Conservation (phyloP, 495 filamentous ascomycete species). For the Wilcoxina mikolae region DNA sequence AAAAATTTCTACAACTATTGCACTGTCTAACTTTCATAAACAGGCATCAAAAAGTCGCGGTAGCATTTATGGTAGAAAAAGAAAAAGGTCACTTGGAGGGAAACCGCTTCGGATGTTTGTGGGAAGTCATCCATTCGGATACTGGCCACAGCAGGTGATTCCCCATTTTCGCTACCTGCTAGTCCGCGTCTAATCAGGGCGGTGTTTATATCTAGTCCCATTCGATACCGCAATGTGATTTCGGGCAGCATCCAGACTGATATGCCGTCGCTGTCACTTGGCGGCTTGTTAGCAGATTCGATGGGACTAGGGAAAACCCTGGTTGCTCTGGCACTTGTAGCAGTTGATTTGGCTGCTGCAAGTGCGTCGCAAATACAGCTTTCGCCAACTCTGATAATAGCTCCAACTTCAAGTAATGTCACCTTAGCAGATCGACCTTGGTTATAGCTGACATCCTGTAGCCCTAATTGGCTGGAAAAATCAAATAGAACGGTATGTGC, state of each 20-base stretch:
- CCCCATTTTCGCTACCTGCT: not conserved
- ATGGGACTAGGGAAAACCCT: slow-evolving; percentile 39
- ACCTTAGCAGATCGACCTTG: too few relatives aligned
- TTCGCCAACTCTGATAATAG: not conserved
- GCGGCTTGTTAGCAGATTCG: slow-evolving; percentile 34
- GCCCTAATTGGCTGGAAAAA: too few relatives aligned
- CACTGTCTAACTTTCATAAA: too few relatives aligned
- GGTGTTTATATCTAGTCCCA: not conserved
- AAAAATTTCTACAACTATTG: too few relatives aligned
- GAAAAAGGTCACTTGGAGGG: slow-evolving; percentile 9
- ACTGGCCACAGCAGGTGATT: not conserved
- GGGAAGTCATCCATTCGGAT: not conserved
- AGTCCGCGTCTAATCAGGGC: too few relatives aligned
- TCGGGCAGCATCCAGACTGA: slow-evolving; percentile 3
- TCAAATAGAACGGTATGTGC: too few relatives aligned
- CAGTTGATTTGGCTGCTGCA: slow-evolving; percentile 16
- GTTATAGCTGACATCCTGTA: too few relatives aligned
- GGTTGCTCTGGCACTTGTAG: slow-evolving; percentile 30
- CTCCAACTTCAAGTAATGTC: slow-evolving; percentile 32
- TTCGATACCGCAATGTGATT: slow-evolving; percentile 1
- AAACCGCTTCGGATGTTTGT: slow-evolving; percentile 2
- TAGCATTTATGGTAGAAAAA: not conserved
- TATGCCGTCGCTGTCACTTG: slow-evolving; percentile 11
- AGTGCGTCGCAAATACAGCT: not conserved
- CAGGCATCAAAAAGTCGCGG: slow-evolving; percentile 12